Conservation (phyloP, 2,329 filamentous ascomycete genomes). For the Verticillium isaacii region DNA sequence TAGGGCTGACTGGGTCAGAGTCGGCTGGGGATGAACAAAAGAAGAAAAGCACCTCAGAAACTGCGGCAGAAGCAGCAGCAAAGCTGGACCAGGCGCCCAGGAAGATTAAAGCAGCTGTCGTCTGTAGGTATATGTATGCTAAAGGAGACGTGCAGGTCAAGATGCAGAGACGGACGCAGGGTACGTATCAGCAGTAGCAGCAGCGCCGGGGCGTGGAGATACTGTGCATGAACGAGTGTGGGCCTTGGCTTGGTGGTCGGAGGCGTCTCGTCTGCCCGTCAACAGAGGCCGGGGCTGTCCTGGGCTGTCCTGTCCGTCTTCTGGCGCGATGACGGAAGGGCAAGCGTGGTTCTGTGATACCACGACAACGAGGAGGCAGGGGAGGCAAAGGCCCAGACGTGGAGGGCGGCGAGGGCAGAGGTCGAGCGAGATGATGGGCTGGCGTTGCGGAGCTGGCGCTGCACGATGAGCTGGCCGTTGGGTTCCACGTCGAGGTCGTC, state of each 20-base stretch:
- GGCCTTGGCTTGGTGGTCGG: conserved; percentile 8
- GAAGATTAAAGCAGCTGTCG: conserved; percentile 1
- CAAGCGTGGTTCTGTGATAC: neutral
- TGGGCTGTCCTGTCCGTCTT: neutral
- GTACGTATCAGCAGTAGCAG: conserved; percentile 5
- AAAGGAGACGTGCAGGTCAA: conserved; percentile 22
- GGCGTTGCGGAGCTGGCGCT: conserved; percentile 3
- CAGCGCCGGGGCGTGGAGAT: conserved; percentile 13
- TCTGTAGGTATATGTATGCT: conserved; percentile 18
- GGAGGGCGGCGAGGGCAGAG: neutral
- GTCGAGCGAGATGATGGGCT: neutral
- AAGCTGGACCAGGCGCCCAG: neutral
- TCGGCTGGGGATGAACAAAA: neutral
- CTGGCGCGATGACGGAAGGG: neutral
- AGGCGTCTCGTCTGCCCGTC: neutral
- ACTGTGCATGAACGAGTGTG: conserved; percentile 28
- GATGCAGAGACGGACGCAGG: conserved; percentile 7
- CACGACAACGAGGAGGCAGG: neutral
- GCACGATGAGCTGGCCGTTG: conserved; percentile 14
- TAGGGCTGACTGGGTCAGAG: neutral
- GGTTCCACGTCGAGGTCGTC: neutral
- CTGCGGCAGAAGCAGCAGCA: conserved; percentile 3
- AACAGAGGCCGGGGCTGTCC: neutral
- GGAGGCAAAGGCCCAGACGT: neutral
- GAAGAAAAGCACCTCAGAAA: neutral